These are phyloP conservation scores for Tuber aestivum DNA, from an alignment of 495 filamentous ascomycete species.

Conservation along the genomic window DNA sequence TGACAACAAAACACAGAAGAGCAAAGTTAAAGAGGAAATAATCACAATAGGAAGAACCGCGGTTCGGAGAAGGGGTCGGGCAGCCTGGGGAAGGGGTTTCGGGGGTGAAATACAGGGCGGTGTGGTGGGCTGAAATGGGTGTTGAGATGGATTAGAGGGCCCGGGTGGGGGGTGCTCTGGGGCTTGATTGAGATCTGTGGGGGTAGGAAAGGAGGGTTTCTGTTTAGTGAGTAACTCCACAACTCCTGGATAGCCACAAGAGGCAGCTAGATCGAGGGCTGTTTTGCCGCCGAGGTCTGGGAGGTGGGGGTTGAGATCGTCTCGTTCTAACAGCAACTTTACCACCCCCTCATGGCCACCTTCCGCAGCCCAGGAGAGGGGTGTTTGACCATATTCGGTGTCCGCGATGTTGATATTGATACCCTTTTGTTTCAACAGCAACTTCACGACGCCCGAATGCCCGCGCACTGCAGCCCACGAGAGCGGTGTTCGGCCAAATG, in stretches of 20 bases:
- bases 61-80: not conserved
- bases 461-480: too few relatives aligned
- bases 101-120: not conserved
- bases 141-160: not conserved
- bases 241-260: too few relatives aligned
- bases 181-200: rapidly evolving
- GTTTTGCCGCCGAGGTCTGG: not conserved
- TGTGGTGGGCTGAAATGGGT: not conserved
- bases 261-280: not conserved
- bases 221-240: not conserved
- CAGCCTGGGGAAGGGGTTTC: not conserved
- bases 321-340: too few relatives aligned
- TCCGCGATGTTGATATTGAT: not conserved
- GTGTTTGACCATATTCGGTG: too few relatives aligned
- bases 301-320: not conserved
- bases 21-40: not conserved
- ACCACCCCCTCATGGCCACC: too few relatives aligned
- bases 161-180: not conserved
- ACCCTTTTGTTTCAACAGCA: not conserved
- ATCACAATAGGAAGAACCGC: not conserved
- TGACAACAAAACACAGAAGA: too few relatives aligned
- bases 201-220: not conserved
- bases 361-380: too few relatives aligned
- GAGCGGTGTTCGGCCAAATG: too few relatives aligned
- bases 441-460: not conserved